Evolutionary conservation across 148 eudicot genomes (phyloP).

Genomic region (Rhododendron molle): DNA sequence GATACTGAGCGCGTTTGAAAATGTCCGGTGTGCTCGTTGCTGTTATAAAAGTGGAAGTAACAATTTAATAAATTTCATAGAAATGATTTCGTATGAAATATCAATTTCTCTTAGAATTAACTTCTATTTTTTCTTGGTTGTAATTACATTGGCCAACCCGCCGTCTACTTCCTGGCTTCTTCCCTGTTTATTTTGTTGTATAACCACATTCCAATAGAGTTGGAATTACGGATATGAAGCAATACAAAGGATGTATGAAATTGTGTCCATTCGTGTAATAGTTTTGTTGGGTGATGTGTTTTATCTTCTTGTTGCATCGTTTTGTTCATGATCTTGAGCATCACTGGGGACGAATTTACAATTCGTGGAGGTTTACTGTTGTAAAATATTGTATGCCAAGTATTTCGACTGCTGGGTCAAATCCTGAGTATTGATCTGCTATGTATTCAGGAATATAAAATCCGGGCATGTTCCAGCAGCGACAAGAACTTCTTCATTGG

Average conservation of each 20-base stretch:
- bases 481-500: constrained; percentile 88
- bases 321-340: not conserved
- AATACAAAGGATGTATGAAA: not conserved
- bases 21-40: not conserved
- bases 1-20: not conserved
- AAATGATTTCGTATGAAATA: no score
- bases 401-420: not conserved
- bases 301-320: not conserved
- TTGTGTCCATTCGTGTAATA: not conserved
- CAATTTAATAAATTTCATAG: no score
- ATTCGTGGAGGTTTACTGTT: not conserved
- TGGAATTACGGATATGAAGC: not conserved
- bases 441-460: constrained; percentile 77
- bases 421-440: not conserved
- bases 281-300: not conserved
- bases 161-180: no score
- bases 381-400: not conserved
- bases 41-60: not conserved
- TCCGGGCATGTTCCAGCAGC: constrained; percentile 48
- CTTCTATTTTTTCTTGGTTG: no score
- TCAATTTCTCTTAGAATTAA: no score
- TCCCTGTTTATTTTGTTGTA: no score
- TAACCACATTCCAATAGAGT: not conserved
- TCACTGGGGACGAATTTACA: not conserved
- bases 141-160: no score